A percentile compares a stretch with the other conserved stretches of the same genome.
These are phyloP conservation scores for Schizochytrium sp. DNA, from an alignment of 108 stramenopile genomes.

Conservation along the genomic window DNA sequence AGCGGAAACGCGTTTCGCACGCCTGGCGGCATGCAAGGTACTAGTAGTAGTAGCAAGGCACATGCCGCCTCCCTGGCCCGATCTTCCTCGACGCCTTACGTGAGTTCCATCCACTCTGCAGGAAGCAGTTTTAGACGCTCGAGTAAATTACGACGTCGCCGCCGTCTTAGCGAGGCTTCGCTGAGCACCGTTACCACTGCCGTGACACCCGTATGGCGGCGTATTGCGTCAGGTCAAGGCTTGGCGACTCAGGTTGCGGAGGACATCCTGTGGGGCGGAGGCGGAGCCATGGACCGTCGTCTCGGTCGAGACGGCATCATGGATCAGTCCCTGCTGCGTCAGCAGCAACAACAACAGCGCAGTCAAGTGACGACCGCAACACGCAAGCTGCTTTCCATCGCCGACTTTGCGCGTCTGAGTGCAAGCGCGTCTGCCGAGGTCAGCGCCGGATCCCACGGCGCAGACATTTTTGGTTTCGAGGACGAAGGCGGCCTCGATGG, in stretches of 20 bases:
- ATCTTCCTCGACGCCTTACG: not conserved
- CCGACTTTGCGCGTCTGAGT: not conserved
- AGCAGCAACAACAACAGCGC: not conserved
- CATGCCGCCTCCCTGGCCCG: too few relatives aligned
- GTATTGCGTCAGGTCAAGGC: not conserved
- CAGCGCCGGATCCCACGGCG: not conserved
- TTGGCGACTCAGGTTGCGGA: not conserved
- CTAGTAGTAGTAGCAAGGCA: not conserved
- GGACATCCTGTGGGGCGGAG: not conserved
- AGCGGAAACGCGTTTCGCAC: not conserved
- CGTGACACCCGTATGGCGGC: not conserved
- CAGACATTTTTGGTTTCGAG: not conserved
- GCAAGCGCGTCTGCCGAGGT: conserved; percentile 12
- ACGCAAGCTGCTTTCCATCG: not conserved
- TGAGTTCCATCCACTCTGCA: not conserved
- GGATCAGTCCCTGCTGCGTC: not conserved
- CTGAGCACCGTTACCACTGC: not conserved
- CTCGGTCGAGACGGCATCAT: not conserved
- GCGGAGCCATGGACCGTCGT: not conserved
- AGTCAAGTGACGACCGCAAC: not conserved
- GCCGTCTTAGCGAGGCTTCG: not conserved
- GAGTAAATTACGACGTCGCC: not conserved
- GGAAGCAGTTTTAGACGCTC: not conserved
- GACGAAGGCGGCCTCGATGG: not conserved
- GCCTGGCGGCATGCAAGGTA: not conserved